Base-by-base conservation (phyloP, 2,329 filamentous ascomycete species). In the Hypocrella siamensis region DNA sequence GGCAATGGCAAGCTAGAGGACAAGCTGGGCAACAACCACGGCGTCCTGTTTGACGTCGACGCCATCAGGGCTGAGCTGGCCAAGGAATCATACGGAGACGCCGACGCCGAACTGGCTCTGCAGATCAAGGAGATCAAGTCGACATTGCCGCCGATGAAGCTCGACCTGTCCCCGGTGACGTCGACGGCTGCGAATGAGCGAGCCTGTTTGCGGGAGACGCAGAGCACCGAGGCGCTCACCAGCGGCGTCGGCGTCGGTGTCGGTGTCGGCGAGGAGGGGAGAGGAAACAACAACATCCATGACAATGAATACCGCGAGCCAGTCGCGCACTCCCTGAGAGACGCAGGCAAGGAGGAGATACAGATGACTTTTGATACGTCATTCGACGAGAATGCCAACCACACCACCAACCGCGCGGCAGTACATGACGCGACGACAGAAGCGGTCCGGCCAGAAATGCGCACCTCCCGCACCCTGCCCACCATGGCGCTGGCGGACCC, bases 21-120 rank as follows among this genome's bases (percentile, higher is more conserved):
- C 21, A 39, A 40, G 37, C 55, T 61, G 7, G 60, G 61, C 5
- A 66, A 54, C 35, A 75, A 71, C 43, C 60, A 61, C 26, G 70
- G 70, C 21, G 79, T 96, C 7, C 65, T 98, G 28, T 98, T 98
- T 46, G 90, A 98, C 46, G 74, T 98, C 29, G 90, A 98, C 45
- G 90, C 90, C 10, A 96, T 98, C 41, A 70, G 83, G 30, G 77
- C 83, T 8, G 82, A 92, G 46, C 61, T 98, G 21, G 82, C 82
- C 18, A 72, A 70, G 30, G 79, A 88, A 39, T 45, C 49, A 14
- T 33, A 38, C 18, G 36, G 31, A n/a, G 64, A 66, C 27, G 67
- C 70, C 17, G 66, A 75, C 24, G 45, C 53, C 32, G 55, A 60
- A 26, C 55, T 57, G 31, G 57, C 67, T 34, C 42, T 75, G 29